A percentile compares a stretch with the other conserved stretches of the same genome.
These are phyloP conservation scores for Tylopilus cervinicoccineus DNA, from an alignment of 768 basidiomycete genomes.

Conservation along the genomic window DNA sequence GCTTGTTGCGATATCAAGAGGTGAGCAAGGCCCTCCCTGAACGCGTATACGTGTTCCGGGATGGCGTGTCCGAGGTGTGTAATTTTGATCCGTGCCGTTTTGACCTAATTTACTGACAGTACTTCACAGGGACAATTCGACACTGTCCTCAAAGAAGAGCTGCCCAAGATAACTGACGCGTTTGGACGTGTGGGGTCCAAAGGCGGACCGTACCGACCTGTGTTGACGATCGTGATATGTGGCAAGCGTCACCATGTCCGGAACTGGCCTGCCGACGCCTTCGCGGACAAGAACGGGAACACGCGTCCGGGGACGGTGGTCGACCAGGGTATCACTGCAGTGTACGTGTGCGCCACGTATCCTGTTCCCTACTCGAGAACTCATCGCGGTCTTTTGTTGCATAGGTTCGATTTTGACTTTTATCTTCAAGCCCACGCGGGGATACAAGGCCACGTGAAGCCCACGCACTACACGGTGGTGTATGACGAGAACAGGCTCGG, in stretches of 20 bases:
- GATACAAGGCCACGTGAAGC: slow-evolving; percentile 63
- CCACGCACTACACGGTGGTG: slow-evolving; percentile 77
- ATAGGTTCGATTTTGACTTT: slow-evolving; percentile 61
- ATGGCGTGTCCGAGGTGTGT: slow-evolving; percentile 77
- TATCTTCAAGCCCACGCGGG: slow-evolving; percentile 75
- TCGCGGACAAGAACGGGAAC: slow-evolving; percentile 67
- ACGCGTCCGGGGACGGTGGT: slow-evolving; percentile 78
- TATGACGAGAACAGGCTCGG: slow-evolving; percentile 72
- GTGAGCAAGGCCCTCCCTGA: slow-evolving; percentile 59
- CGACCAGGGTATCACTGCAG: slow-evolving; percentile 71
- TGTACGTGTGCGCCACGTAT: slow-evolving; percentile 36
- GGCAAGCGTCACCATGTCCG: slow-evolving; percentile 65
- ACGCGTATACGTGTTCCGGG: slow-evolving; percentile 69
- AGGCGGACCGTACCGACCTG: slow-evolving; percentile 53
- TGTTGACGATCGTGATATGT: slow-evolving; percentile 71
- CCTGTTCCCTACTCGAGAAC: neutral
- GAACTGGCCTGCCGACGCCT: slow-evolving; percentile 51
- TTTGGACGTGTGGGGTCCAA: slow-evolving; percentile 46
- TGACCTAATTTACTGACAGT: neutral
- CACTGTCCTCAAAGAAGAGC: slow-evolving; percentile 53
- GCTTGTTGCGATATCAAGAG: slow-evolving; percentile 53
- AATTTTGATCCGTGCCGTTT: neutral
- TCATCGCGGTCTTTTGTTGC: neutral
- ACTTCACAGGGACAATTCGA: slow-evolving; percentile 67
- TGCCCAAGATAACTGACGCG: slow-evolving; percentile 57